These are phyloP conservation scores for Lippia alba DNA, from an alignment of 305 asterid genomes.

Conservation along the genomic window DNA sequence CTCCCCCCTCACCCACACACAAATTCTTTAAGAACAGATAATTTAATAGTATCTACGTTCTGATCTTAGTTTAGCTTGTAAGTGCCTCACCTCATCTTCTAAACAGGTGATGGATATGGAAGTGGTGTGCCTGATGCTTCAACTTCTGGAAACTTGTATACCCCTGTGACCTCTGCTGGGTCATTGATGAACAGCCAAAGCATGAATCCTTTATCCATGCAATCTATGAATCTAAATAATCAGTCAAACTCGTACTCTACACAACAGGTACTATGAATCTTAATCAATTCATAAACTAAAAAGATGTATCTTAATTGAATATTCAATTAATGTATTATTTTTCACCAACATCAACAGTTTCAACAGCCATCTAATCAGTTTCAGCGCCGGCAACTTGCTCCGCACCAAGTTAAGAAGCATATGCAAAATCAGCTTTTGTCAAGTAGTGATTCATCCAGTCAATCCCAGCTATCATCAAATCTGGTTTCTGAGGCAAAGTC, in stretches of 20 bases:
- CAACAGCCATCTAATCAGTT: slow-evolving; percentile 73
- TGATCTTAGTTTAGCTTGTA: slow-evolving; percentile 21
- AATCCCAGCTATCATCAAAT: slow-evolving; percentile 59
- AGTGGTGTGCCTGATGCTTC: slow-evolving; percentile 61
- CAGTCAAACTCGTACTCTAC: slow-evolving; percentile 54
- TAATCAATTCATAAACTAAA: slow-evolving; percentile 60
- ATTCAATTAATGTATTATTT: slow-evolving; percentile 50
- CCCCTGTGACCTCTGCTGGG: slow-evolving; percentile 62
- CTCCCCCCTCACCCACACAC: background rate
- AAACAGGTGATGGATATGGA: slow-evolving; percentile 81
- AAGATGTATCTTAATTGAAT: slow-evolving; percentile 55
- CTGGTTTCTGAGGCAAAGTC: slow-evolving; percentile 58
- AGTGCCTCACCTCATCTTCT: slow-evolving; percentile 33
- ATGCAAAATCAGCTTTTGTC: slow-evolving; percentile 58
- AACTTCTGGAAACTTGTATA: slow-evolving; percentile 69
- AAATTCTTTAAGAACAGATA: slow-evolving; percentile 12
- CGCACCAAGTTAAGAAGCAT: slow-evolving; percentile 64
- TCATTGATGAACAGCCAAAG: slow-evolving; percentile 56
- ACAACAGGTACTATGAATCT: slow-evolving; percentile 60
- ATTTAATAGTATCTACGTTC: slow-evolving; percentile 5
- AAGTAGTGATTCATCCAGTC: slow-evolving; percentile 58
- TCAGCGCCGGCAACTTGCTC: slow-evolving; percentile 61
- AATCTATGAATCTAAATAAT: slow-evolving; percentile 57
- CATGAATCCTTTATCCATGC: slow-evolving; percentile 55
- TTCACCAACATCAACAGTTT: slow-evolving; percentile 60